phyloP scores from a whole-genome alignment of 441 rosid genomes.

The Erysimum pusillum region DNA sequence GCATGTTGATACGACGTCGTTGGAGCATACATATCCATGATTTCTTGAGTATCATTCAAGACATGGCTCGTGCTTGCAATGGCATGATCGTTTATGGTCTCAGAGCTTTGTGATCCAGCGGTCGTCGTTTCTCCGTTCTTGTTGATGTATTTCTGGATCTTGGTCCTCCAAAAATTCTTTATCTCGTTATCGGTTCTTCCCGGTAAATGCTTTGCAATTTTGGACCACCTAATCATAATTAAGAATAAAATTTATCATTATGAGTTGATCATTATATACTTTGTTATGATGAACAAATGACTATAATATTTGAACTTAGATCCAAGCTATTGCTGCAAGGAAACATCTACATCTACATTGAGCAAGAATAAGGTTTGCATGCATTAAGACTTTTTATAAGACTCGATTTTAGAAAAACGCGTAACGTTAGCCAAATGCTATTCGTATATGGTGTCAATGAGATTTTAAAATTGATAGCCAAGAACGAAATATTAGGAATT shows the following conservation, averaged over 20 bases:
- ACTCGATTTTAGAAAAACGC: not conserved
- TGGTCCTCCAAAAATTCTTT: conserved; percentile 68
- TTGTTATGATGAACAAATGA: not conserved
- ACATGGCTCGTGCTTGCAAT: conserved; percentile 14
- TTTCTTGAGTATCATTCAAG: conserved; percentile 19
- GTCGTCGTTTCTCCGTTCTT: conserved; percentile 17
- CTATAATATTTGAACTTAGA: not conserved
- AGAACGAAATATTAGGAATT: not conserved
- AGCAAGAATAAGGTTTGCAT: not conserved
- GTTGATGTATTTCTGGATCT: conserved; percentile 29
- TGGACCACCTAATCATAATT: conserved; percentile 52
- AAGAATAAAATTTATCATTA: not conserved
- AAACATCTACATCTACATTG: not conserved
- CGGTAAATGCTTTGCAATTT: conserved; percentile 56
- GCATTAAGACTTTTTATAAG: not conserved
- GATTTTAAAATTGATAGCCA: not conserved
- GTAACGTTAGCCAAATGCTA: not conserved
- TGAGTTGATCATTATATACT: not conserved
- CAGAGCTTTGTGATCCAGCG: conserved; percentile 24
- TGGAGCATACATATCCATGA: conserved; percentile 8
- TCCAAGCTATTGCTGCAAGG: not conserved
- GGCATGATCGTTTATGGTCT: not conserved
- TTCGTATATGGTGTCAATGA: not conserved
- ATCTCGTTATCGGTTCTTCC: conserved; percentile 70
- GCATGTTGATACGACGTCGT: conserved; percentile 18